Evolutionary conservation across 768 basidiomycete species (phyloP).

Genomic region (Favolaschia claudopus): DNA sequence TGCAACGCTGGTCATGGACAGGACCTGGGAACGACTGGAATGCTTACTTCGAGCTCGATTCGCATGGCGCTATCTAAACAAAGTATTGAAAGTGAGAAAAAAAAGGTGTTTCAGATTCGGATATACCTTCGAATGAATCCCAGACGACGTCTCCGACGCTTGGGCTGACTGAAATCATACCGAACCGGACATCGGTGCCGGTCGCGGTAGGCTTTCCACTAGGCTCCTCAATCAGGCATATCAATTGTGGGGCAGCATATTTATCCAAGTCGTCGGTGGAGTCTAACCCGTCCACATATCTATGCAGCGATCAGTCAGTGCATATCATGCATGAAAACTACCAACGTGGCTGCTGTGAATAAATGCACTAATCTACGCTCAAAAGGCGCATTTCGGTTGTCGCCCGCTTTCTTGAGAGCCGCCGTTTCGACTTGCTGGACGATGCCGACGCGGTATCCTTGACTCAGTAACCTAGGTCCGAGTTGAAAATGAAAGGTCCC

Average conservation of each 20-base stretch:
- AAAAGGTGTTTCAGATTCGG: not conserved
- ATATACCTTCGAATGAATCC: conserved; percentile 85
- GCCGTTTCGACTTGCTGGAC: conserved; percentile 88
- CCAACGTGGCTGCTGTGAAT: conserved; percentile 90
- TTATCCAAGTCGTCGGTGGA: conserved; percentile 69
- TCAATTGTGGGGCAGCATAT: conserved; percentile 65
- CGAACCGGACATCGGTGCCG: conserved; percentile 56
- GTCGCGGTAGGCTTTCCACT: conserved; percentile 43
- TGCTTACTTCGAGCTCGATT: conserved; percentile 82
- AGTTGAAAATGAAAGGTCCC: not conserved
- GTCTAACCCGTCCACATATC: conserved; percentile 84
- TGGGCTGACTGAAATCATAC: conserved; percentile 82
- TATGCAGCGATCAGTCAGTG: conserved; percentile 37
- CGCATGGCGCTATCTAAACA: conserved; percentile 79
- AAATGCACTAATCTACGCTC: conserved; percentile 77
- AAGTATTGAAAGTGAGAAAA: not conserved
- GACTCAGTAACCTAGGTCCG: conserved; percentile 67
- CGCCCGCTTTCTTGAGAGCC: conserved; percentile 84
- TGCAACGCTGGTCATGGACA: conserved; percentile 38
- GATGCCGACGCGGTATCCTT: conserved; percentile 85
- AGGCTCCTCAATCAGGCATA: conserved; percentile 73
- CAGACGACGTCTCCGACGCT: conserved; percentile 93
- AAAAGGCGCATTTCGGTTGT: conserved; percentile 78
- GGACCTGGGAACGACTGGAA: no score
- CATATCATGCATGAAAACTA: conserved; percentile 20